Evolutionary conservation across 371 early-diverging fungal species (phyloP), one percentile per base, ranked within the genome.

Genomic region (Choanephora cucurbitarum): DNA sequence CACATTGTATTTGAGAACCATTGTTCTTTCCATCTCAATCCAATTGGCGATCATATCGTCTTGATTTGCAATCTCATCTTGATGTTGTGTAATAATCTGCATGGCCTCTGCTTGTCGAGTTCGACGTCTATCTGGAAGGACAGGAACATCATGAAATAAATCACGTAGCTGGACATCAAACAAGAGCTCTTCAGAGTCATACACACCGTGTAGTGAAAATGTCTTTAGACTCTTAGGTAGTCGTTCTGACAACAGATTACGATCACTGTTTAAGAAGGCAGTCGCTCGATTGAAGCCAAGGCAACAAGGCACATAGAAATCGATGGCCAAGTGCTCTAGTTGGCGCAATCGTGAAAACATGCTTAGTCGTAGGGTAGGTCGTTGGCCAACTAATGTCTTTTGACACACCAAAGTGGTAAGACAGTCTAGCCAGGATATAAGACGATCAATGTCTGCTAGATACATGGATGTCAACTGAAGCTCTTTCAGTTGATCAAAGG

Each of bases 1-100:
- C 32, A 53, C 31, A 0, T n/a, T 10, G 23, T 64, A 64, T 31
- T 64, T 64, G 14, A 6, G 18, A 2, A 55, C 42, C 6, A 58
- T 2, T 1, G 19, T 19, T 1, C 32, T 17, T 15, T 58, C 58
- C 2, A 57, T 11, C 8, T 23, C 10, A 8, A 15, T 5, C 53
- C 52, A 59, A 11, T 5, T 5, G 19, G 21, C 21, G 21, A 15
- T 22, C 1, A 5, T 19, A 8, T 21, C 8, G 3, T 24, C 32
- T 21, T 28, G 40, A 5, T 23, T 11, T 10, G 37, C 40, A 1
- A 11, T 37, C 7, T 40, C 48, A 4, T 41, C 23, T n/a, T 17
- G 17, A 31, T 15, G 43, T 13, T 18, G 11, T 21, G 14, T 21
- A 23, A 32, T 21, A 31, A 15, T 24, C 21, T 14, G 9, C 28